Evolutionary conservation across 768 basidiomycete species (phyloP), one percentile per base, ranked within the genome.

Genomic region (Boletus rufocinnamomeus): DNA sequence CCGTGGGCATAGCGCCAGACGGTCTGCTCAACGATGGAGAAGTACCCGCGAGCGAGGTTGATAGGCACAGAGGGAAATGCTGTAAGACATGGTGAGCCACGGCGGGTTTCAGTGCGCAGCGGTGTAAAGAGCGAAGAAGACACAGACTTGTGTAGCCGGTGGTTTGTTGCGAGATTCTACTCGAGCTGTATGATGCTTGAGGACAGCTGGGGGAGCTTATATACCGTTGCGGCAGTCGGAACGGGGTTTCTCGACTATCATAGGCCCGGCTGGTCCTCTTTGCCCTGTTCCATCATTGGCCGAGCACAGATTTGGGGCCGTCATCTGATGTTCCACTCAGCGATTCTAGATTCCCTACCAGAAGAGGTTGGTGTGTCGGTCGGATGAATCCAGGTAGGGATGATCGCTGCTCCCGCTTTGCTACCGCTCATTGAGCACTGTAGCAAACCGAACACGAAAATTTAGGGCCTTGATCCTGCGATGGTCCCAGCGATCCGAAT

Each of bases 41-140:
- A 35, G 13, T 35, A 35, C 62, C 62, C 57, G 14, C 58, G 55
- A 8, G 2, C 17, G 3, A 52, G 58, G 52, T 60, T 52, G 62
- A 41, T 34, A 63, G 45, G 57, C 1, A 13, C 21, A 27, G 19
- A 52, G 41, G 13, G 1, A 5, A 14, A 35, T 35, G 34, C 13
- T 35, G 34, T 35, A 35, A 35, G 34, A 35, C 34, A 64, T 64
- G 52, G 1, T 27, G 27, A 61, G 7, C 8, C 19, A 32, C 8
- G 0, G 10, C 11, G 7, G 0, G 32, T 9, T 5, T 56, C 51
- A 61, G 59, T 35, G 30, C 2, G 11, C n/a, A 16, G 13, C 7
- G 14, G 16, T 9, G 28, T 13, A 47, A 8, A 23, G 25, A 32
- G 3, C 14, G 14, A 40, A 19, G 30, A 35, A 40, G 40, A 30